Evolutionary conservation across 179 eudicot species (phyloP), one percentile per base, ranked within the genome.

Genomic region (Silene coronaria): DNA sequence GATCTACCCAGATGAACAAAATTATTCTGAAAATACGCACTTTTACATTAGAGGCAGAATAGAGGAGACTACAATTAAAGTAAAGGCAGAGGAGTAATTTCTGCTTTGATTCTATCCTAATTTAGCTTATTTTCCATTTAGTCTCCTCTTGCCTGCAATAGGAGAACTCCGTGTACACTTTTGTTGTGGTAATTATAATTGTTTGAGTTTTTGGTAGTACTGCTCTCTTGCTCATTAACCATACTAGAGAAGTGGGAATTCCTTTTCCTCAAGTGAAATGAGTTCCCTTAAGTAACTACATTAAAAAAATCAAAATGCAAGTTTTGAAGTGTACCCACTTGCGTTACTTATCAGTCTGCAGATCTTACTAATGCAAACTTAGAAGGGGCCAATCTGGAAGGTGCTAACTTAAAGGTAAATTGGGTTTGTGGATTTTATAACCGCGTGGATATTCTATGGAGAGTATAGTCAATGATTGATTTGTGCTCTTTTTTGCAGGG

Each of bases 351-450:
- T 71, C 90, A 93, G 98, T 81, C 77, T 66, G 97, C 98, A 58
- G 97, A 93, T 86, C 96, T 93, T 76, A 93, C 93, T 58, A 87
- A 93, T 82, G 91, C 97, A 78, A 93, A 93, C 85, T 79, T 93
- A 84, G 97, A 93, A 78, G 97, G 97, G 77, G 98, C 96, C 74
- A 91, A 90, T 84, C 82, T 93, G 27, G 98, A 91, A 87, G 98
- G 97, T 59, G 98, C 98, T 77, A 93, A 93, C 83, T 77, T 93
- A 74, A 93, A 93, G 98, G 98, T 93, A 82, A 78, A 67, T 3
- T 38, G 53, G 61, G 64, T 77, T 72, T 46, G 19, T 66, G 28
- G 24, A 26, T 66, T 67, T 23, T 9, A 27, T 23, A 34, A 12
- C 58, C 42, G 34, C 21, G 4, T 17, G 13, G 63, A 58, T 69